phyloP scores from a whole-genome alignment of 2,329 filamentous ascomycete genomes.

The Penicillium sp. region DNA sequence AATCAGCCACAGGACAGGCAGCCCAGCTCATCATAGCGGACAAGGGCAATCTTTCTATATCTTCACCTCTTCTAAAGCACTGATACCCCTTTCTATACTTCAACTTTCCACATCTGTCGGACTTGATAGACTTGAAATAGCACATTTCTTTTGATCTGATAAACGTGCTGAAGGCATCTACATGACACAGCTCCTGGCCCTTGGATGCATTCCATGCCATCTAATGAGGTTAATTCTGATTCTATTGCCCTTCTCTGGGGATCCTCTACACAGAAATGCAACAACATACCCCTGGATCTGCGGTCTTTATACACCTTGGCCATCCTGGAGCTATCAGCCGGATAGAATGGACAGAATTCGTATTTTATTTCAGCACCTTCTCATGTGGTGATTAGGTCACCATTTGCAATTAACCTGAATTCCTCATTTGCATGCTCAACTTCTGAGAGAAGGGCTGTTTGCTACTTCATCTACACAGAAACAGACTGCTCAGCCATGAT shows the following conservation, averaged over 20 bases:
- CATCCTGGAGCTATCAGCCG: not conserved
- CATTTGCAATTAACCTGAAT: not conserved
- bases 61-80: not conserved
- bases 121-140: not conserved
- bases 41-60: not conserved
- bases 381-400: slow-evolving; percentile 2
- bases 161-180: not conserved
- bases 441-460: not conserved
- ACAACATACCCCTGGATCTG: not conserved
- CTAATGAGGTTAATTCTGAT: slow-evolving; percentile 42
- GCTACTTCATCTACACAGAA: not conserved
- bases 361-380: not conserved
- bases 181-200: slow-evolving; percentile 69
- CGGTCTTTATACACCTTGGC: not conserved
- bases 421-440: not conserved
- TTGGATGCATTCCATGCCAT: slow-evolving; percentile 83
- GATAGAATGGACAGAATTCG: slow-evolving; percentile 1
- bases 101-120: not conserved
- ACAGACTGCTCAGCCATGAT: not conserved
- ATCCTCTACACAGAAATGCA: not conserved
- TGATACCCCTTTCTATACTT: not conserved
- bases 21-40: slow-evolving; percentile 10
- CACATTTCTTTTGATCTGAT: not conserved
- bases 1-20: slow-evolving; percentile 13
- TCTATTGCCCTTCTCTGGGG: not conserved